A percentile compares a stretch with the other conserved stretches of the same genome.
Evolutionary conservation across 495 filamentous ascomycete genomes (phyloP).

Genomic region (Trichoderma gamsii): DNA sequence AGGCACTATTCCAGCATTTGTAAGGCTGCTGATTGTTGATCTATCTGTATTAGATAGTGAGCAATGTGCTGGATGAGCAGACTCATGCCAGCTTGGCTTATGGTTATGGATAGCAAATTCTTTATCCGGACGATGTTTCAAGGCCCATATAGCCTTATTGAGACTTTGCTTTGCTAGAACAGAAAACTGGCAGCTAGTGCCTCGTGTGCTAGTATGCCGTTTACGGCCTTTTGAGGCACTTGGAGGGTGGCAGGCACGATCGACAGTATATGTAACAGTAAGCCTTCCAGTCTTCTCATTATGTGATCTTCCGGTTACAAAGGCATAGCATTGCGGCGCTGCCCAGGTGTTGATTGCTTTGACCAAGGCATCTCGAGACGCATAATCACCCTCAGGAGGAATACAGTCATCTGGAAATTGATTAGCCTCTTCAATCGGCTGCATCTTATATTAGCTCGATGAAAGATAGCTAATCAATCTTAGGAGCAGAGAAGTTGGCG

Average conservation of each 20-base stretch:
- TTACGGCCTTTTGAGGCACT: neutral
- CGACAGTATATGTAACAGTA: neutral
- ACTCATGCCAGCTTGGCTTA: neutral
- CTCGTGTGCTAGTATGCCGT: neutral
- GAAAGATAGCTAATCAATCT: too few relatives aligned
- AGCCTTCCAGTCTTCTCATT: neutral
- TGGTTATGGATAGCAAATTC: neutral
- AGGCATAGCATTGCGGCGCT: neutral
- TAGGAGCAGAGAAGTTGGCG: too few relatives aligned
- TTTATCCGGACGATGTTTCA: neutral
- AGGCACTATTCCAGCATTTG: neutral
- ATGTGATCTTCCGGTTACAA: neutral
- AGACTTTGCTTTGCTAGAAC: neutral
- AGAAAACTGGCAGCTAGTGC: neutral
- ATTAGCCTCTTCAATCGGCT: too few relatives aligned
- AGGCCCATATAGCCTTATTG: neutral
- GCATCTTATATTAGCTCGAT: too few relatives aligned
- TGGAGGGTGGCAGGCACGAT: neutral
- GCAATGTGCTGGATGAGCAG: neutral
- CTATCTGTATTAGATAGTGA: neutral
- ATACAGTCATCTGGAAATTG: neutral
- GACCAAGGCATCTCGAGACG: neutral
- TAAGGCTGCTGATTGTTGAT: neutral
- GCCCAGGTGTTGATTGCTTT: neutral
- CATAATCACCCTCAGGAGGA: neutral